Conservation (phyloP, 108 stramenopile genomes). For the Pseudonitzschia delicatissima region DNA sequence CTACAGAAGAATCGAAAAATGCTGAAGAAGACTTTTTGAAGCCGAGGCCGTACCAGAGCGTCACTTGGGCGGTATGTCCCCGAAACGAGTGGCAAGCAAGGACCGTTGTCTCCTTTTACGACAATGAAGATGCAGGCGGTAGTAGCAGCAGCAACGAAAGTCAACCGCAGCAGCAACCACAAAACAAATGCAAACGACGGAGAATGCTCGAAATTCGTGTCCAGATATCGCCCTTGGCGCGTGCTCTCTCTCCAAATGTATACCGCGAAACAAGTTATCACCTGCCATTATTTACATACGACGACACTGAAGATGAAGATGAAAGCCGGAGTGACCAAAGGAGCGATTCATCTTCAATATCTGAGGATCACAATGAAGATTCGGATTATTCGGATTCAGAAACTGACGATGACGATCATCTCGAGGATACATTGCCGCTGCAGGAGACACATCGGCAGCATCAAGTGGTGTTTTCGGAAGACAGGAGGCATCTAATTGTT, state of each 20-base stretch:
- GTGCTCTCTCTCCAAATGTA: conserved; percentile 9
- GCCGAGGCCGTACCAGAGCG: conserved; percentile 18
- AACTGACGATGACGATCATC: neutral
- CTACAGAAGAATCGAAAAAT: neutral
- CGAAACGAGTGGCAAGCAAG: conserved; percentile 31
- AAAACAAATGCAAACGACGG: neutral
- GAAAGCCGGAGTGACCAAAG: no score
- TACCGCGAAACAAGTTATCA: conserved; percentile 33
- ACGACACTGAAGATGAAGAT: neutral
- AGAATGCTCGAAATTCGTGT: conserved; percentile 32
- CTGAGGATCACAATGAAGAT: neutral
- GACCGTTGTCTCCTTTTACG: conserved; percentile 21
- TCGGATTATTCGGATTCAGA: neutral
- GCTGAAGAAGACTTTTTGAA: neutral
- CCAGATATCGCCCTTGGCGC: conserved; percentile 24
- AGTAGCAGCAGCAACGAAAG: neutral
- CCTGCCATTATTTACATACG: conserved; percentile 21
- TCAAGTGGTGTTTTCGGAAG: conserved; percentile 24
- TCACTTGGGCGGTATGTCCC: conserved; percentile 26
- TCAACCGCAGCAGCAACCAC: neutral
- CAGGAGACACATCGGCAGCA: neutral
- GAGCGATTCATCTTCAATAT: neutral
- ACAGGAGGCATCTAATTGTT: conserved; percentile 24
- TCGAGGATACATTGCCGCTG: neutral
- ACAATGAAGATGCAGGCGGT: neutral